These are phyloP conservation scores for Geotrichum histeridarum DNA, from an alignment of 1,139 yeast genomes.

Conservation along the genomic window DNA sequence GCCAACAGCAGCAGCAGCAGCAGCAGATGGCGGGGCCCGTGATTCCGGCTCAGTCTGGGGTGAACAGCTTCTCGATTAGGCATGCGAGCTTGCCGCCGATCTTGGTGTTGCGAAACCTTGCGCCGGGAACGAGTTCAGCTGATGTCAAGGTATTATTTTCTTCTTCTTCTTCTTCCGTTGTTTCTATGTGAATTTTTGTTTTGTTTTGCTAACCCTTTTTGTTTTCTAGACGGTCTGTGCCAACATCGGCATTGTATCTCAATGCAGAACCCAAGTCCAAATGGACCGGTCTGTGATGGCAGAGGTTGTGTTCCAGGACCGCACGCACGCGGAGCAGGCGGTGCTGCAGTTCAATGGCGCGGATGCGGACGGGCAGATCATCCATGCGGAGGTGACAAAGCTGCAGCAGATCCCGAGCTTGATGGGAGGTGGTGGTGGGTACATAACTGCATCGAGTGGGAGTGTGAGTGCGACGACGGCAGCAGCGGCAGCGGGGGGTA, in stretches of 20 bases:
- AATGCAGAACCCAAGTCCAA: slow-evolving; percentile 25
- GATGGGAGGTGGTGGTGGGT: not conserved
- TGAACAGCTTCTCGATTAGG: slow-evolving; percentile 23
- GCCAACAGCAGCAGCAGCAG: not conserved
- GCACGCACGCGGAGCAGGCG: slow-evolving; percentile 24
- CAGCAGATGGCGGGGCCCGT: not conserved
- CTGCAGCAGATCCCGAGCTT: slow-evolving; percentile 24
- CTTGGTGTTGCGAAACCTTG: slow-evolving; percentile 28
- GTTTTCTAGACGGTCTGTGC: slow-evolving; percentile 24
- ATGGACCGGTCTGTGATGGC: slow-evolving; percentile 25
- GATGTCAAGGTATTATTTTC: slow-evolving; percentile 25
- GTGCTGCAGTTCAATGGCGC: slow-evolving; percentile 29
- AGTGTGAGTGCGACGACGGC: not conserved
- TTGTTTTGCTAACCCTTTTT: not conserved
- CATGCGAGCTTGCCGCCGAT: slow-evolving; percentile 31
- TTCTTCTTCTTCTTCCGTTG: not conserved
- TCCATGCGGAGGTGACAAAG: slow-evolving; percentile 26
- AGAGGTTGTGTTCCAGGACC: slow-evolving; percentile 28
- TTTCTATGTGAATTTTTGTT: not conserved
- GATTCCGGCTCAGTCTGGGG: not conserved
- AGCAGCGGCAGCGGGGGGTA: not conserved
- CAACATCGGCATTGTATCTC: slow-evolving; percentile 26
- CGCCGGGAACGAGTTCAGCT: slow-evolving; percentile 29
- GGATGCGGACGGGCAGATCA: slow-evolving; percentile 30
- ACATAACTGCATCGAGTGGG: not conserved